Evolutionary conservation across 805 yeast genomes (phyloP).

Genomic region (Metschnikowia sp.): DNA sequence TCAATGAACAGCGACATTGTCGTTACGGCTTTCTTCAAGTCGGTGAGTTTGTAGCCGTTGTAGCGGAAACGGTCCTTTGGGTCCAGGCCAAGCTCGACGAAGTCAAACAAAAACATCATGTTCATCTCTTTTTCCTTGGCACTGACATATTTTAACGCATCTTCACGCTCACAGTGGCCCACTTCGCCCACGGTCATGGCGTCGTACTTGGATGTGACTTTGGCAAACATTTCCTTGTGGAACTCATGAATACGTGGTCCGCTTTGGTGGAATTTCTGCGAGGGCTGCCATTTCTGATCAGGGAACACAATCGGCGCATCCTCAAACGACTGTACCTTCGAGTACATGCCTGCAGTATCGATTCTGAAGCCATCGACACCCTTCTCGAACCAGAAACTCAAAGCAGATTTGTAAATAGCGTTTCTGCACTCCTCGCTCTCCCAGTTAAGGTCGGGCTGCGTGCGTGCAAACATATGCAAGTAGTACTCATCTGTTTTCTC

Average conservation of each 20-base stretch:
- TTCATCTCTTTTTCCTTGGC: slow-evolving; percentile 38
- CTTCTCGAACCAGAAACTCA: slow-evolving; percentile 51
- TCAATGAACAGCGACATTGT: slow-evolving; percentile 38
- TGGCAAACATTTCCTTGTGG: slow-evolving; percentile 46
- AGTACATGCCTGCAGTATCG: slow-evolving; percentile 52
- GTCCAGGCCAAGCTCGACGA: slow-evolving; percentile 38
- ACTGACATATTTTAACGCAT: slow-evolving; percentile 42
- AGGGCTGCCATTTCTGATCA: slow-evolving; percentile 39
- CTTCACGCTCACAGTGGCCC: slow-evolving; percentile 41
- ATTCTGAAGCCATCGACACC: slow-evolving; percentile 61
- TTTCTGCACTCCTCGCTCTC: slow-evolving; percentile 42
- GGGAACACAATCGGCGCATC: slow-evolving; percentile 50
- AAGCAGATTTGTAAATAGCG: slow-evolving; percentile 45
- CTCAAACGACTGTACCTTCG: slow-evolving; percentile 42
- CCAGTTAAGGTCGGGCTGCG: slow-evolving; percentile 65
- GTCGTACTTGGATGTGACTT: slow-evolving; percentile 44
- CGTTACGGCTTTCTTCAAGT: slow-evolving; percentile 40
- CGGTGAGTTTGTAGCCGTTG: slow-evolving; percentile 31
- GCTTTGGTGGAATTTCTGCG: slow-evolving; percentile 29
- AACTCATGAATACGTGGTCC: slow-evolving; percentile 60
- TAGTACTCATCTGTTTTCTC: slow-evolving; percentile 54
- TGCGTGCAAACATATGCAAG: slow-evolving; percentile 48
- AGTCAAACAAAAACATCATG: slow-evolving; percentile 37
- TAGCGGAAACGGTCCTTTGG: slow-evolving; percentile 33
- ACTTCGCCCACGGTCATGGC: slow-evolving; percentile 59